Conservation (phyloP, 305 asterid genomes). For the Nicotiana rustica region DNA sequence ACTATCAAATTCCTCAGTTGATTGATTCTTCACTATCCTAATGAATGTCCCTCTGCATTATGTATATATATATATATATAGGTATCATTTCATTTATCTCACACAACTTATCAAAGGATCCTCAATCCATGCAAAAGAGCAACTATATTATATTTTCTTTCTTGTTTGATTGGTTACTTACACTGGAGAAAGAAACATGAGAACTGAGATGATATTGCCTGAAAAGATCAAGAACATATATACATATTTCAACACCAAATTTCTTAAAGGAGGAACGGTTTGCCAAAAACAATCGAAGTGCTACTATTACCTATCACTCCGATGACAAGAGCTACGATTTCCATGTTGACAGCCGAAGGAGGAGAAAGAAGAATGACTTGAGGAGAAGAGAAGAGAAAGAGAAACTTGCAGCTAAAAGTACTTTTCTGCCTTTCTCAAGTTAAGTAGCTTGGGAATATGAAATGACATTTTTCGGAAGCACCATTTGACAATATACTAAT, state of each 20-base stretch:
- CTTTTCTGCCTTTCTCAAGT: background rate
- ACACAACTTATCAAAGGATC: background rate
- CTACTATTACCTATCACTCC: slow-evolving; percentile 56
- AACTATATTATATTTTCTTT: background rate
- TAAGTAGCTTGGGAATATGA: background rate
- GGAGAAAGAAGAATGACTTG: background rate
- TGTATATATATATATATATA: background rate
- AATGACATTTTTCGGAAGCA: background rate
- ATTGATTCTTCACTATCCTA: slow-evolving; percentile 56
- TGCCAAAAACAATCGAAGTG: background rate
- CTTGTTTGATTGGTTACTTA: slow-evolving; percentile 43
- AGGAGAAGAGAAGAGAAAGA: background rate
- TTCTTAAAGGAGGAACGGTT: background rate
- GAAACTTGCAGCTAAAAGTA: background rate
- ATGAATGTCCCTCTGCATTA: slow-evolving; percentile 64
- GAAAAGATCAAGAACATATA: slow-evolving; percentile 26
- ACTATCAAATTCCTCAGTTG: slow-evolving; percentile 80
- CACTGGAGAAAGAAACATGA: slow-evolving; percentile 83
- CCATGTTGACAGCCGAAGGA: slow-evolving; percentile 41
- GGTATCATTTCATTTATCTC: background rate
- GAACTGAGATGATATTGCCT: slow-evolving; percentile 78
- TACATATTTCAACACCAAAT: background rate
- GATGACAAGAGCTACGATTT: slow-evolving; percentile 42
- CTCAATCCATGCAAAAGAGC: background rate
- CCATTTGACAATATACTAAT: background rate